A percentile compares a stretch with the other conserved stretches of the same genome.
Evolutionary conservation across 371 early-diverging fungal species (phyloP).

Genomic region (Mucor velutinosus): DNA sequence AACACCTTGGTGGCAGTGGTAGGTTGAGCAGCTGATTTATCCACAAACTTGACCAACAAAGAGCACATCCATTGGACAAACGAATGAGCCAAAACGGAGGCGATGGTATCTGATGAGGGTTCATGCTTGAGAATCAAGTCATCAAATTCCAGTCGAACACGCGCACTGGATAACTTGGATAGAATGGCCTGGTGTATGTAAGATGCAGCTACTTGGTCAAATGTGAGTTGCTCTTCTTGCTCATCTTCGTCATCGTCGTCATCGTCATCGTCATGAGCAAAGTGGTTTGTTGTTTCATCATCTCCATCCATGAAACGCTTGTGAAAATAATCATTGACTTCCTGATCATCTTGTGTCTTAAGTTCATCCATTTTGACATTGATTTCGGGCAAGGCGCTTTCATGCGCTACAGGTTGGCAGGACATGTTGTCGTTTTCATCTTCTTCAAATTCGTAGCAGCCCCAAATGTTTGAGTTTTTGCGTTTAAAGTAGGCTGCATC

Average conservation of each 20-base stretch:
- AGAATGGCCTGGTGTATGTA: conserved; percentile 59
- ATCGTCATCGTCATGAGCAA: background rate
- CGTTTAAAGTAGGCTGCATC: conserved; percentile 20
- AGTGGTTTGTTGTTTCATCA: background rate
- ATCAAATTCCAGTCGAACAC: conserved; percentile 58
- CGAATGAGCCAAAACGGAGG: conserved; percentile 39
- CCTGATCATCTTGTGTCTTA: conserved; percentile 11
- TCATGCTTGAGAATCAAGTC: conserved; percentile 63
- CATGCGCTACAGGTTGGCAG: conserved; percentile 13
- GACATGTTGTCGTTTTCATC: conserved; percentile 4
- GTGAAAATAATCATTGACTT: conserved; percentile 2
- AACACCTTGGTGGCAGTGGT: conserved; percentile 15
- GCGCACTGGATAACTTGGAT: conserved; percentile 57
- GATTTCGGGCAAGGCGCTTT: conserved; percentile 18
- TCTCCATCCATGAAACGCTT: conserved; percentile 11
- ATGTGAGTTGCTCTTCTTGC: conserved; percentile 25
- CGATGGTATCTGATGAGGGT: conserved; percentile 41
- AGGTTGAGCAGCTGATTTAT: conserved; percentile 5
- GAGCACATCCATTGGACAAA: conserved; percentile 43
- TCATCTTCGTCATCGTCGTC: conserved; percentile 30
- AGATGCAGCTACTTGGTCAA: conserved; percentile 52
- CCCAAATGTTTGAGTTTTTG: conserved; percentile 3
- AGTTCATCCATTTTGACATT: conserved; percentile 10
- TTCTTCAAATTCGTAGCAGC: conserved; percentile 20
- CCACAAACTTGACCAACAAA: background rate